These are phyloP conservation scores for Torulaspora indica DNA, from an alignment of 805 yeast genomes.

Conservation along the genomic window DNA sequence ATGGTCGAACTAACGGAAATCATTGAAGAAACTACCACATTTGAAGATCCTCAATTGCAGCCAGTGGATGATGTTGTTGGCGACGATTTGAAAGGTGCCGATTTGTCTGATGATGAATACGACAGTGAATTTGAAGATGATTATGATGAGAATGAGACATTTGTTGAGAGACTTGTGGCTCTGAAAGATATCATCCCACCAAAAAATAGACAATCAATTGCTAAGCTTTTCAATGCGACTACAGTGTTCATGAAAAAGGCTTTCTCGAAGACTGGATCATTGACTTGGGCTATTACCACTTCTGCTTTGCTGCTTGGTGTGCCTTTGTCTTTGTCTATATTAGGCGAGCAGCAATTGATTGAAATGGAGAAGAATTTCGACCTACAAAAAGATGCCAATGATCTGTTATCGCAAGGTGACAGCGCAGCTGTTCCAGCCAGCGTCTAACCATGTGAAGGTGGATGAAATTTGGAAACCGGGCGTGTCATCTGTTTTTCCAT, in stretches of 20 bases:
- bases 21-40: slow-evolving; percentile 25
- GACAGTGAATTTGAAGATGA: slow-evolving; percentile 50
- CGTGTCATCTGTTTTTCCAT: slow-evolving; percentile 1
- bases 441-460: slow-evolving; percentile 1
- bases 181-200: slow-evolving; percentile 91
- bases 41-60: slow-evolving; percentile 21
- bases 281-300: slow-evolving; percentile 82
- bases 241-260: slow-evolving; percentile 43
- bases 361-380: slow-evolving; percentile 92
- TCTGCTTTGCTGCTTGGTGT: slow-evolving; percentile 83
- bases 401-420: slow-evolving; percentile 65
- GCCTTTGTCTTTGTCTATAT: slow-evolving; percentile 83
- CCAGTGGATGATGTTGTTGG: slow-evolving; percentile 45
- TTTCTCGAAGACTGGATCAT: slow-evolving; percentile 60
- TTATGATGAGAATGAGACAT: slow-evolving; percentile 77
- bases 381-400: slow-evolving; percentile 72
- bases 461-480: neutral
- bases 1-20: slow-evolving; percentile 38
- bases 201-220: slow-evolving; percentile 58
- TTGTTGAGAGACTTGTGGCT: slow-evolving; percentile 84
- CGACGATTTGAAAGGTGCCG: slow-evolving; percentile 50
- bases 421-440: slow-evolving; percentile 39
- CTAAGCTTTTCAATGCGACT: slow-evolving; percentile 32
- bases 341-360: slow-evolving; percentile 87
- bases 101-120: slow-evolving; percentile 49